Evolutionary conservation across 768 basidiomycete genomes (phyloP).

Genomic region (Lyophyllum atratum): DNA sequence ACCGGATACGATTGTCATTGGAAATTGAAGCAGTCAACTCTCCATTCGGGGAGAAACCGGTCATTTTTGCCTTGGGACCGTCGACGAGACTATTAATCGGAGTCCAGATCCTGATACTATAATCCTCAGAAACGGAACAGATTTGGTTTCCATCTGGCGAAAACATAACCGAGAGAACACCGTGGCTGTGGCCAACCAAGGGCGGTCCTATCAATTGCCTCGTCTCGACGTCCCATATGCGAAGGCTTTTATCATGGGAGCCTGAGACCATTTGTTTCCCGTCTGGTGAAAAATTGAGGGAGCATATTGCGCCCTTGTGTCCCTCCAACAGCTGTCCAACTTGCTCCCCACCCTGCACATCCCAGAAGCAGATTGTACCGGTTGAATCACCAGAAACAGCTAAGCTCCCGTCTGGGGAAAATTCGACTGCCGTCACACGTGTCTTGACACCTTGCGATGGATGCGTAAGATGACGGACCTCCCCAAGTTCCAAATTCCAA

Average conservation of each 20-base stretch:
- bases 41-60: constrained; percentile 1
- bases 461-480: neutral
- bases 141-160: constrained; percentile 13
- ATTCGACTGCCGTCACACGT: constrained; percentile 6
- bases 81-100: neutral
- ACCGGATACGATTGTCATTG: neutral
- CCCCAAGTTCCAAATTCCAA: neutral
- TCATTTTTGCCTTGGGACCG: neutral
- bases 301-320: neutral
- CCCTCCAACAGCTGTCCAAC: neutral
- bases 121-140: neutral
- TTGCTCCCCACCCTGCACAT: constrained; percentile 10
- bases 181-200: neutral
- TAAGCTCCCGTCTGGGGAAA: constrained; percentile 17
- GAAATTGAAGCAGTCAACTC: neutral
- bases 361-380: constrained; percentile 19
- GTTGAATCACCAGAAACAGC: constrained; percentile 11
- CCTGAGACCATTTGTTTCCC: neutral
- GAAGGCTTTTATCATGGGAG: neutral
- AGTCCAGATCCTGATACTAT: constrained; percentile 1
- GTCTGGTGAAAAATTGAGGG: neutral
- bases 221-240: constrained; percentile 15
- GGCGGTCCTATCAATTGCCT: neutral
- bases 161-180: constrained; percentile 7
- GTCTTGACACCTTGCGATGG: neutral